Conservation (phyloP, 371 early-diverging fungal species). For the Lichtheimia corymbifera region DNA sequence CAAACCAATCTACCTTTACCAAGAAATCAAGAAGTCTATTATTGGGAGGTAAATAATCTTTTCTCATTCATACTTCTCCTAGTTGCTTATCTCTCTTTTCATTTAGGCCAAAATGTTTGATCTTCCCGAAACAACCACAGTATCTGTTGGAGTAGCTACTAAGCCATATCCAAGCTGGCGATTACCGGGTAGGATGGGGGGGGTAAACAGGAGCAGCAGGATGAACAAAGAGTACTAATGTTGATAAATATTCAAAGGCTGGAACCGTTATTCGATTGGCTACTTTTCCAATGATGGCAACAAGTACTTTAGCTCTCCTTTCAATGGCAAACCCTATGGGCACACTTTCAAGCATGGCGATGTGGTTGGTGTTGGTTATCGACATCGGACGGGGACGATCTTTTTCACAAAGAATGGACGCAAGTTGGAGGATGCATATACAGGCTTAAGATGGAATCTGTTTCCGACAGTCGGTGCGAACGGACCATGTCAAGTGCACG, state of each 20-base stretch:
- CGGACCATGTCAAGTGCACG: slow-evolving; percentile 65
- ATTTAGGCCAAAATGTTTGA: slow-evolving; percentile 71
- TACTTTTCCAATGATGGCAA: slow-evolving; percentile 68
- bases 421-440: slow-evolving; percentile 59
- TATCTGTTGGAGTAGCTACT: slow-evolving; percentile 69
- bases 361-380: slow-evolving; percentile 78
- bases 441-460: slow-evolving; percentile 56
- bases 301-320: slow-evolving; percentile 69
- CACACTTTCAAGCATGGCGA: slow-evolving; percentile 67
- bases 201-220: background rate
- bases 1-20: slow-evolving; percentile 84
- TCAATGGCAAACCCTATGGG: slow-evolving; percentile 62
- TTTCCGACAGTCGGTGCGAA: slow-evolving; percentile 68
- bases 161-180: slow-evolving; percentile 72
- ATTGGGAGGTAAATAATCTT: slow-evolving; percentile 55
- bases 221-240: background rate
- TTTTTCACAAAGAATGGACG: slow-evolving; percentile 85
- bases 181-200: slow-evolving; percentile 55
- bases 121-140: slow-evolving; percentile 54
- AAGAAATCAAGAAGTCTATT: slow-evolving; percentile 73
- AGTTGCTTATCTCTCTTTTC: background rate
- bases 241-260: slow-evolving; percentile 31
- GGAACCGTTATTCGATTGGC: slow-evolving; percentile 75
- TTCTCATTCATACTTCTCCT: no score
- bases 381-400: slow-evolving; percentile 72